A percentile compares a stretch with the other conserved stretches of the same genome.
Evolutionary conservation across 345 rosid species (phyloP).

Genomic region (Pelargonium nanum): DNA sequence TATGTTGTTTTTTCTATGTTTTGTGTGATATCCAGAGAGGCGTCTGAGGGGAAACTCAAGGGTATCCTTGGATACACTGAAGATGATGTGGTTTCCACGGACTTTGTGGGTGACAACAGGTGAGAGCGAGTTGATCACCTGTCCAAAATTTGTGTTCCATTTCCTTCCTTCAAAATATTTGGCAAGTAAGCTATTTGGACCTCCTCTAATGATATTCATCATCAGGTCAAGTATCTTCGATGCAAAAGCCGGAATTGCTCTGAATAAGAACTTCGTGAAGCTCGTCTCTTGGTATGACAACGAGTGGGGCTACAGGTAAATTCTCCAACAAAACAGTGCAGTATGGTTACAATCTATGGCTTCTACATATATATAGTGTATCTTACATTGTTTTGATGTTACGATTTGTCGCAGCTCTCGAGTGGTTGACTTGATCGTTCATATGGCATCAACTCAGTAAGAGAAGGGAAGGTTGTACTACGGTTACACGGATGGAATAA

Average conservation of each 20-base stretch:
- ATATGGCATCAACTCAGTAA: slow-evolving; percentile 6
- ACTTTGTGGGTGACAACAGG: slow-evolving; percentile 24
- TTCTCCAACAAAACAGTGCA: too few relatives aligned
- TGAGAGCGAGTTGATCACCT: too few relatives aligned
- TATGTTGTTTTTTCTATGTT: too few relatives aligned
- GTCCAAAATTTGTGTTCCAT: not conserved
- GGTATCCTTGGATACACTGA: slow-evolving; percentile 23
- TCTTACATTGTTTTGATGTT: not conserved
- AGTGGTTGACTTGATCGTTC: slow-evolving; percentile 18
- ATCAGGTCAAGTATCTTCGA: slow-evolving; percentile 29
- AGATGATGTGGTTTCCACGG: slow-evolving; percentile 23
- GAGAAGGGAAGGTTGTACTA: not conserved
- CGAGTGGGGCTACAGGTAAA: slow-evolving; percentile 29
- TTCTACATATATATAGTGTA: too few relatives aligned
- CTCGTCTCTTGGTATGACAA: slow-evolving; percentile 27
- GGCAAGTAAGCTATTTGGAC: not conserved
- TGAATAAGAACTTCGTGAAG: slow-evolving; percentile 20
- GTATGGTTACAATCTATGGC: too few relatives aligned
- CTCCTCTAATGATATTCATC: not conserved
- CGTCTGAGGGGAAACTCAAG: slow-evolving; percentile 20
- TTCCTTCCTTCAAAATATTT: too few relatives aligned
- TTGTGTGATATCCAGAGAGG: slow-evolving; percentile 9
- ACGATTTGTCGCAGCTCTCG: slow-evolving; percentile 15
- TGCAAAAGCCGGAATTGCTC: slow-evolving; percentile 29
- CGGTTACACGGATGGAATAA: not conserved